Conservation (phyloP, 2,329 filamentous ascomycete species). For the Fusarium sulawesiense region DNA sequence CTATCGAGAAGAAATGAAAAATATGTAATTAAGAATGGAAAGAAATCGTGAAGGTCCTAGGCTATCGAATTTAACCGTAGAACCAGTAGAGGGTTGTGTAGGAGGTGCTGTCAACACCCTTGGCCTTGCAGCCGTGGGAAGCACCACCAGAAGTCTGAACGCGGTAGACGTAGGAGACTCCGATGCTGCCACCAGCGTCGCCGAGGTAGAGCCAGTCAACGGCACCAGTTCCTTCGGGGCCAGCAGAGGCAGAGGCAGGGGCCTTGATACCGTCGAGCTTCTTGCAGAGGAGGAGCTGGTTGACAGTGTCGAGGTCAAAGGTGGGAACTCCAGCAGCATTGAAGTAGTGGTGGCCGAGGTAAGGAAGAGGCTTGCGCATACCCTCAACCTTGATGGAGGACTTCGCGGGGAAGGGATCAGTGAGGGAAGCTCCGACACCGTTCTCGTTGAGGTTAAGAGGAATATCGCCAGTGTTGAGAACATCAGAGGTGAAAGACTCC, state of each 20-base stretch:
- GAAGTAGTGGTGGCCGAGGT: constrained; percentile 77
- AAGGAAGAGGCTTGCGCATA: constrained; percentile 49
- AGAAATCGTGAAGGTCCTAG: constrained; percentile 15
- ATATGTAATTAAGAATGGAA: constrained; percentile 37
- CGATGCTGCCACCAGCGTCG: constrained; percentile 54
- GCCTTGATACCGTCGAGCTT: constrained; percentile 64
- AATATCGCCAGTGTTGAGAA: constrained; percentile 56
- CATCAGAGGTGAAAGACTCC: constrained; percentile 53
- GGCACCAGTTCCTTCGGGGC: constrained; percentile 61
- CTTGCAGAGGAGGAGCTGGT: constrained; percentile 57
- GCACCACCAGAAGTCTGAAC: constrained; percentile 66
- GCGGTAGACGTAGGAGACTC: constrained; percentile 61
- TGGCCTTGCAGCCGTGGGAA: constrained; percentile 56
- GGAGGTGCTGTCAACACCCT: constrained; percentile 62
- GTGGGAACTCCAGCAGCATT: constrained; percentile 63
- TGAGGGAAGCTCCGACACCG: constrained; percentile 55
- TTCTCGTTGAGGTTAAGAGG: constrained; percentile 61
- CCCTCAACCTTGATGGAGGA: constrained; percentile 55
- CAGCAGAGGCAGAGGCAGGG: constrained; percentile 60
- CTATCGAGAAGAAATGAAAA: constrained; percentile 28
- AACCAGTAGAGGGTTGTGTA: constrained; percentile 71
- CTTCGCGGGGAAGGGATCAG: constrained; percentile 58
- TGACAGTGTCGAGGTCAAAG: constrained; percentile 64
- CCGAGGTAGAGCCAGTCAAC: constrained; percentile 66
- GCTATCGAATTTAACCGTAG: constrained; percentile 52